Conservation (phyloP, 768 basidiomycete species). For the Suillus weaverae region DNA sequence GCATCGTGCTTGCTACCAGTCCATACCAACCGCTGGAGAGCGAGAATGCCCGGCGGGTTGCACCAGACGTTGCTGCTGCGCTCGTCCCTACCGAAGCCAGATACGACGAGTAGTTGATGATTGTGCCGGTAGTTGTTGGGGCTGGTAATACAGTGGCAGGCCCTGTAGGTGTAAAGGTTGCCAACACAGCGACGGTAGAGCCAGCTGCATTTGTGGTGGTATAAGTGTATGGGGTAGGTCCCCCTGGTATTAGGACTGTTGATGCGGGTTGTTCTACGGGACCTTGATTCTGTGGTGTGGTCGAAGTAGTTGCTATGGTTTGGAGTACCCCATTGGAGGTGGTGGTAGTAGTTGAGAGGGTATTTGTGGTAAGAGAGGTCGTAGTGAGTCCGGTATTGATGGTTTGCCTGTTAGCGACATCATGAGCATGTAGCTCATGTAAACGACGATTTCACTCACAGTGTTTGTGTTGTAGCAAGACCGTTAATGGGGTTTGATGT, state of each 20-base stretch:
- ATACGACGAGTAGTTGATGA: constrained; percentile 33
- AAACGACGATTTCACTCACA: constrained; percentile 36
- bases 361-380: constrained; percentile 19
- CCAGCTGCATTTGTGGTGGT: constrained; percentile 44
- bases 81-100: constrained; percentile 31
- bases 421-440: constrained; percentile 9
- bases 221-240: constrained; percentile 50
- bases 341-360: constrained; percentile 15
- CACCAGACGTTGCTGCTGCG: constrained; percentile 27
- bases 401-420: constrained; percentile 14
- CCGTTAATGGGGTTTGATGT: constrained; percentile 40
- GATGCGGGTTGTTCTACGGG: constrained; percentile 58
- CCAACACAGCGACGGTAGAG: constrained; percentile 20
- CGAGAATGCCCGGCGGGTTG: constrained; percentile 20
- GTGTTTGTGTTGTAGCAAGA: constrained; percentile 38
- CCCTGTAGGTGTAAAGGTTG: constrained; percentile 34
- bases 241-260: constrained; percentile 40
- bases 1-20: constrained; percentile 23
- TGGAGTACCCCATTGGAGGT: not conserved
- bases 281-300: constrained; percentile 36
- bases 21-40: constrained; percentile 29
- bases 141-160: constrained; percentile 29
- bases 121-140: constrained; percentile 26
- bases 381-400: constrained; percentile 14
- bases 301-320: constrained; percentile 18